Evolutionary conservation across 257 asterid genomes (phyloP).

Genomic region (Solanum boliviense): DNA sequence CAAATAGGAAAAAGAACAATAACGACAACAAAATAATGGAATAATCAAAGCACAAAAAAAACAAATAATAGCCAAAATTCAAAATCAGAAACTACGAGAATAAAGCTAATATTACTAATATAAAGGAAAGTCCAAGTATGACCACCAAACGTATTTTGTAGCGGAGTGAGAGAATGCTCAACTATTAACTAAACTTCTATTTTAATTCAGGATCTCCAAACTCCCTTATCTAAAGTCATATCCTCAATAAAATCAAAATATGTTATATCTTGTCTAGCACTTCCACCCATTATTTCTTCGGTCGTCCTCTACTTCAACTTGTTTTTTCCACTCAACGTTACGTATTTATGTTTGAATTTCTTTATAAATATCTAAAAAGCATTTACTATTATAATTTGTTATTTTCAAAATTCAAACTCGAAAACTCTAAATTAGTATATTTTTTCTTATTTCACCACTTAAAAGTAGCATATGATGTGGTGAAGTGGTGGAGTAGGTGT

Average conservation of each 20-base stretch:
- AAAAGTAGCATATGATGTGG: background rate
- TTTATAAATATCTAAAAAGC: too few species aligned
- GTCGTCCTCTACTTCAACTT: too few species aligned
- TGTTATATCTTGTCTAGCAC: too few species aligned
- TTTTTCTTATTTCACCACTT: too few species aligned
- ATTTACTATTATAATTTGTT: too few species aligned
- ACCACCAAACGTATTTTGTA: background rate
- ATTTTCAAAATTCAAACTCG: too few species aligned
- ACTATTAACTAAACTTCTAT: background rate
- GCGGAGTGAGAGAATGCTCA: background rate
- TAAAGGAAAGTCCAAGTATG: background rate
- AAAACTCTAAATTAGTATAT: too few species aligned
- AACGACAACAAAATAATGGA: background rate
- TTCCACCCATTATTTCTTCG: too few species aligned
- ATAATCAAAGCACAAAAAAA: background rate
- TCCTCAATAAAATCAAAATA: too few species aligned
- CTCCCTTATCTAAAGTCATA: background rate
- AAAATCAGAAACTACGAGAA: background rate
- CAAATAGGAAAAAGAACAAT: background rate
- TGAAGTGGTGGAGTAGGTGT: conserved; percentile 22
- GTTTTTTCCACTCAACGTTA: too few species aligned
- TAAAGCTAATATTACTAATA: background rate
- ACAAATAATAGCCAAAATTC: background rate
- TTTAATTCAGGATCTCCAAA: background rate
- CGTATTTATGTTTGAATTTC: too few species aligned